Evolutionary conservation across 768 basidiomycete species (phyloP).

Genomic region (Hericium coralloides): DNA sequence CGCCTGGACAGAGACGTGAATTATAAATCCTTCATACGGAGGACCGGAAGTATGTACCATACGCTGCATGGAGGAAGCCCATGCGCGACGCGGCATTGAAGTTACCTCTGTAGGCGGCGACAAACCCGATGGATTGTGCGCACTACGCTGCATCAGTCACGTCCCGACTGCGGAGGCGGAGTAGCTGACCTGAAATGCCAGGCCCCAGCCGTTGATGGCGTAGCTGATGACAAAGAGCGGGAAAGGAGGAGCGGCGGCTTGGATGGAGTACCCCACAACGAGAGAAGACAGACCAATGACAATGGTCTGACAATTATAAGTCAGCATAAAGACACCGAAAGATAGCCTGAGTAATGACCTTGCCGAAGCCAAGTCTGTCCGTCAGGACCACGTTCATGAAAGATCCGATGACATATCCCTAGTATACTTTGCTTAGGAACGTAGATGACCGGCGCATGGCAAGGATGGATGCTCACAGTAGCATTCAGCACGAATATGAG

Average conservation of each 20-base stretch:
- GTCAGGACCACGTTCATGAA: slow-evolving; percentile 1
- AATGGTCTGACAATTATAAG: slow-evolving; percentile 24
- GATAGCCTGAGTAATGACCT: background rate
- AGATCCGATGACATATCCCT: background rate
- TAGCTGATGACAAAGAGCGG: slow-evolving; percentile 48
- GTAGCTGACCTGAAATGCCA: slow-evolving; percentile 32
- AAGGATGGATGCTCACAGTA: slow-evolving; percentile 22
- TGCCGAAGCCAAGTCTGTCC: slow-evolving; percentile 1
- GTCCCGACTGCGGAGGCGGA: slow-evolving; percentile 8
- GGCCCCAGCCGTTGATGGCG: slow-evolving; percentile 40
- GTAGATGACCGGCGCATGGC: background rate
- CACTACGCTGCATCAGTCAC: slow-evolving; percentile 13
- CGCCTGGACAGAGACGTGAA: slow-evolving; percentile 17
- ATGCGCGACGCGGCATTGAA: background rate
- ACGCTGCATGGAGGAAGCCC: background rate
- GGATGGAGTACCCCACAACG: slow-evolving; percentile 43
- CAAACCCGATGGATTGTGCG: slow-evolving; percentile 2
- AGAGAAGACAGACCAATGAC: slow-evolving; percentile 41
- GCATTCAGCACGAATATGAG: slow-evolving; percentile 49
- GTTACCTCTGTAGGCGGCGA: background rate
- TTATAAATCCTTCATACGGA: background rate
- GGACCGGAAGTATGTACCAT: background rate
- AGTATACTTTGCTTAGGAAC: slow-evolving; percentile 21
- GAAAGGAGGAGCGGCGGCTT: slow-evolving; percentile 52
- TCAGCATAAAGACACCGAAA: background rate